phyloP scores from a whole-genome alignment of 331 rosid genomes.

The Erythrophleum ivorense region DNA sequence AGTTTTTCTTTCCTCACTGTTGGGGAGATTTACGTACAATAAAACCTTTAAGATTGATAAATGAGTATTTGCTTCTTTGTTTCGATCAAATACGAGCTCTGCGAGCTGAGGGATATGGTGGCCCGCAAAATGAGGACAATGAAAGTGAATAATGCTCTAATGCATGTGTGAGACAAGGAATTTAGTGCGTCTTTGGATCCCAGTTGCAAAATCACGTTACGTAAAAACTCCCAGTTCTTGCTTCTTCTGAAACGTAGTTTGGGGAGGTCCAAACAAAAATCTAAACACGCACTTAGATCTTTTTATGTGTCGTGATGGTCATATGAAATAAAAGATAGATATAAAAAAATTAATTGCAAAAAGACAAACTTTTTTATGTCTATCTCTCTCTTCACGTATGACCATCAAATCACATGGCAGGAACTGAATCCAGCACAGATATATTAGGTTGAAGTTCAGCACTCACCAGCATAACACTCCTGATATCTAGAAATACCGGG shows the following conservation, averaged over 20 bases:
- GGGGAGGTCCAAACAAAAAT: no score
- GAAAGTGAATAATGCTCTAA: not conserved
- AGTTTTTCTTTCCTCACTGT: not conserved
- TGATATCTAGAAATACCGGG: constrained; percentile 55
- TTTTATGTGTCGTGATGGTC: no score
- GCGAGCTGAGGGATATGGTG: constrained; percentile 47
- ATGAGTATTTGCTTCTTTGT: constrained; percentile 48
- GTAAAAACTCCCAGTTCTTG: no score
- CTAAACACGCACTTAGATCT: not conserved
- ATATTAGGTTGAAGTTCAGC: not conserved
- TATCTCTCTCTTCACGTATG: not conserved
- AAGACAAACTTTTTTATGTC: not conserved
- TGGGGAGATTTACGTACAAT: no score
- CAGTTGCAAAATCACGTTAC: no score
- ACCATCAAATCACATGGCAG: not conserved
- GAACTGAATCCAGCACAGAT: not conserved
- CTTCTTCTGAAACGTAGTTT: no score
- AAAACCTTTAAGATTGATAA: constrained; percentile 40
- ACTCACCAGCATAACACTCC: constrained; percentile 67
- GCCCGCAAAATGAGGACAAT: not conserved
- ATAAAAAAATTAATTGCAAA: not conserved
- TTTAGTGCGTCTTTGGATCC: no score
- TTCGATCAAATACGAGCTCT: constrained; percentile 56
- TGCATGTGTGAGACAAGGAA: no score
- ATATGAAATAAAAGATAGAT: not conserved